Base-by-base conservation (phyloP, 2,329 filamentous ascomycete species). In the Colletotrichum phormii region DNA sequence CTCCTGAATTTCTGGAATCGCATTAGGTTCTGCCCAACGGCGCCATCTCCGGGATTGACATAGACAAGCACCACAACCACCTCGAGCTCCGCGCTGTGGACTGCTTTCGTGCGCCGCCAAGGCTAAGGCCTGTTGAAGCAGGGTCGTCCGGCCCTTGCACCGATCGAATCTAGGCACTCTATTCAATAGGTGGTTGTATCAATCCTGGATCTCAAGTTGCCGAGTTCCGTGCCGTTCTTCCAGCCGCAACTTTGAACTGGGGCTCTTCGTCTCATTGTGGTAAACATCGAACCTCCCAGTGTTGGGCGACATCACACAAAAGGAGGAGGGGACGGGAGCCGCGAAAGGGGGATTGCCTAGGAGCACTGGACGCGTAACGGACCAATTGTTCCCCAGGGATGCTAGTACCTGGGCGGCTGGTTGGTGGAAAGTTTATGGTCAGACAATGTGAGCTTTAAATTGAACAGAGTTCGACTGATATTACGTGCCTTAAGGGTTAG, bases 391-490 rank as follows among this genome's bases (percentile, higher is more conserved):
- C 35, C 15, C 13, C 59, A 64, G 70, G 59, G 69, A 64, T 64
- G 58, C 53, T 53, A 13, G n/a, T 13, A 42, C 35, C 65, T 37
- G 54, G 70, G 29, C 33, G 18, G 13, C 5, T 72, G 54, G 60
- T 72, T 72, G 70, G 70, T 64, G 70, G 70, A 72, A 55, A 72
- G 70, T 64, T 70, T 57, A 35, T 60, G 66, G 46, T 69, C 65
- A 63, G 59, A 64, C 22, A 55, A 60, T 49, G 15, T 49, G 65
- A 29, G 60, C 60, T 64, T 64, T 70, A 70, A 64, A 72, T 70
- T 60, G 65, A 61, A 31, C 65, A 72, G 54, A 72, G 46, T 61
- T 64, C 54, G 13, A 24, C 53, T 59, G 26, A 64, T 60, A 64
- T 63, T 53, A 18, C 33, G n/a, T 49, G 33, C 33, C 33, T 42